Evolutionary conservation across 805 yeast species (phyloP), one percentile per base, ranked within the genome.

Genomic region (Cyberlindnera maritima): DNA sequence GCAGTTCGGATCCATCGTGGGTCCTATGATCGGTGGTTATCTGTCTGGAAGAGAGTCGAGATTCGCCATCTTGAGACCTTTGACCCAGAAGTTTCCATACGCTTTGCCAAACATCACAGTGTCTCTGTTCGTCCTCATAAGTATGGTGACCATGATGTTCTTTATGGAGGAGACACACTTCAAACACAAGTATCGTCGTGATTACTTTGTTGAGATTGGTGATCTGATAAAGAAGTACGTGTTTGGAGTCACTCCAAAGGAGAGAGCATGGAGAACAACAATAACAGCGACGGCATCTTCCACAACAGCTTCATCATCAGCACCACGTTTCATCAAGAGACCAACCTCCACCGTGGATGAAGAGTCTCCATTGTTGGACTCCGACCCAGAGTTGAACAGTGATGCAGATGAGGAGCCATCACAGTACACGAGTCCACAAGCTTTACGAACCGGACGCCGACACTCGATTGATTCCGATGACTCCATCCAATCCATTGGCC

Each of bases 1-100:
- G 75, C 81, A 81, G 57, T 53, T 80, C 18, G 88, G 88, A 5
- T 65, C 77, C 23, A 73, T 81, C 13, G 57, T 82, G 13, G 88
- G 88, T 1, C 86, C 87, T 1, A 64, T 79, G 59, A 68, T 81
- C 28, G 85, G 82, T 23, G 77, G 78, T 26, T 70, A 65, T 44
- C 65, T 81, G 38, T 79, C 83, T 12, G 63, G 62, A 9, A 53
- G 52, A 21, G 62, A 58, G 21, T 63, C 68, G 1, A 41, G 42
- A 4, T 51, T 60, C 36, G 59, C 58, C 1, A 36, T 53, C 17
- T 52, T 69, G 36, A 57, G 55, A 17, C 57, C 57, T 1, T 53
- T 73, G 49, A 58, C 74, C 18, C 50, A 62, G 15, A 55, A 54
- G 23, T 70, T 67, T 57, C 84, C 84, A 2, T 79, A 76, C 54